phyloP scores from a whole-genome alignment of 208 protist species.

The Herpetomonas muscarum region DNA sequence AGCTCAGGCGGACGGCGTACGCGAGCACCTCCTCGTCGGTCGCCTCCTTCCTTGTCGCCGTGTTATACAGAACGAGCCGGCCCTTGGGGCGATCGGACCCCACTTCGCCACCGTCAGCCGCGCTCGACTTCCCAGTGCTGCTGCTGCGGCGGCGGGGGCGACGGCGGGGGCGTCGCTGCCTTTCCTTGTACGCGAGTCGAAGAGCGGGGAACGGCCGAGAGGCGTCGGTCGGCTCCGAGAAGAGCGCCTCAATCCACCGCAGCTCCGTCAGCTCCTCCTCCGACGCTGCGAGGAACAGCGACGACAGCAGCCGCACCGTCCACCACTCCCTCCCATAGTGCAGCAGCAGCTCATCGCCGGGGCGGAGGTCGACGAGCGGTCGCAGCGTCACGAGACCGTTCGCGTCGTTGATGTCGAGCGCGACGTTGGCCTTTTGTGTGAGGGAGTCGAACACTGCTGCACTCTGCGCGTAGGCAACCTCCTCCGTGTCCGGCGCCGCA shows the following conservation, averaged over 20 bases:
- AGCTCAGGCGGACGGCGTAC: conserved; percentile 68
- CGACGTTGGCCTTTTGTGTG: conserved; percentile 70
- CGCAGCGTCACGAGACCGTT: conserved; percentile 51
- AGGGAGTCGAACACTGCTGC: conserved; percentile 35
- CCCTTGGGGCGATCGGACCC: not conserved
- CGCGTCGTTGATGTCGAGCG: conserved; percentile 42
- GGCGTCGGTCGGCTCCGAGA: conserved; percentile 32
- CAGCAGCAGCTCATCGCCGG: conserved; percentile 73
- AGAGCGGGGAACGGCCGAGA: conserved; percentile 56
- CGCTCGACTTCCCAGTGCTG: not conserved
- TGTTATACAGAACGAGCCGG: conserved; percentile 58
- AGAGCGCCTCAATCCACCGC: conserved; percentile 74
- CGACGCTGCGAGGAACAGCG: conserved; percentile 42
- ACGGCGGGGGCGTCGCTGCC: not conserved
- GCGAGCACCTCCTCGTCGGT: conserved; percentile 60
- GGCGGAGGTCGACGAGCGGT: conserved; percentile 53
- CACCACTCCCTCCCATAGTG: conserved; percentile 90
- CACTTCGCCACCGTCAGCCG: not conserved
- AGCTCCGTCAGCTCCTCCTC: conserved; percentile 46
- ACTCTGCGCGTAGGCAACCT: conserved; percentile 24
- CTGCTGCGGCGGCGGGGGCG: not conserved
- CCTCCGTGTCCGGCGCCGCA: conserved; percentile 5
- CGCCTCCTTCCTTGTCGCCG: conserved; percentile 33
- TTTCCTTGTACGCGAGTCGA: conserved; percentile 18
- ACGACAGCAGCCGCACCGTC: conserved; percentile 62